phyloP scores from a whole-genome alignment of 805 yeast genomes.

The Millerago galiae region DNA sequence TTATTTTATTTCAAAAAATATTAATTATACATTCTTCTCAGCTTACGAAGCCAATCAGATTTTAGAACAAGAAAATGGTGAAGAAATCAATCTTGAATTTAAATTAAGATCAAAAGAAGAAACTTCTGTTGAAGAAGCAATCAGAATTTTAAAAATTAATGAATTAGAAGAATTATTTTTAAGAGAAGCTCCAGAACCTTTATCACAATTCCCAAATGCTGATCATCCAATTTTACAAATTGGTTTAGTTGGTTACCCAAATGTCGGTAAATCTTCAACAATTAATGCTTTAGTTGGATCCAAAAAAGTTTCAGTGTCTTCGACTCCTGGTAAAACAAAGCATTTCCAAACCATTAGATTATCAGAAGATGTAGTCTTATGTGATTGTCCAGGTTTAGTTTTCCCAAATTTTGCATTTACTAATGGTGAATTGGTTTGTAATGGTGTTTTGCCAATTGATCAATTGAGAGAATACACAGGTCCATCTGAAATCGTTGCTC shows the following conservation, averaged over 20 bases:
- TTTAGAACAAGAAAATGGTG: conserved; percentile 52
- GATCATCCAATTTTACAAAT: conserved; percentile 67
- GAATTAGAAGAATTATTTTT: conserved; percentile 80
- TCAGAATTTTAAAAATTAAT: conserved; percentile 70
- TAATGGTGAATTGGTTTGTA: conserved; percentile 93
- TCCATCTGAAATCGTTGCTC: conserved; percentile 78
- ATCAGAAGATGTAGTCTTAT: conserved; percentile 74
- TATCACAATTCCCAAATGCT: conserved; percentile 49
- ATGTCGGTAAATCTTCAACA: conserved; percentile 95
- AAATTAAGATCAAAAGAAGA: conserved; percentile 13
- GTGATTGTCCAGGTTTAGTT: conserved; percentile 99
- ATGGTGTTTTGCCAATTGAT: conserved; percentile 98
- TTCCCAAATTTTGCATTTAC: conserved; percentile 97
- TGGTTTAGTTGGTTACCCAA: conserved; percentile 97
- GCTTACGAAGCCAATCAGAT: conserved; percentile 80
- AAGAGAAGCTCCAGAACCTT: conserved; percentile 67
- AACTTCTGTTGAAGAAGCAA: conserved; percentile 37
- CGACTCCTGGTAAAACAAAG: conserved; percentile 98
- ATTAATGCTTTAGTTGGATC: conserved; percentile 95
- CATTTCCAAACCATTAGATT: conserved; percentile 95
- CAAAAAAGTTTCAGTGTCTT: conserved; percentile 94
- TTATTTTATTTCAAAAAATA: conserved; percentile 61
- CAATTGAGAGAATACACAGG: conserved; percentile 90
- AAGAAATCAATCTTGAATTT: conserved; percentile 6
- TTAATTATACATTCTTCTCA: conserved; percentile 85